A percentile compares a stretch with the other conserved stretches of the same genome.
Evolutionary conservation across 148 eudicot genomes (phyloP).

Genomic region (Salicornia ramosissima): DNA sequence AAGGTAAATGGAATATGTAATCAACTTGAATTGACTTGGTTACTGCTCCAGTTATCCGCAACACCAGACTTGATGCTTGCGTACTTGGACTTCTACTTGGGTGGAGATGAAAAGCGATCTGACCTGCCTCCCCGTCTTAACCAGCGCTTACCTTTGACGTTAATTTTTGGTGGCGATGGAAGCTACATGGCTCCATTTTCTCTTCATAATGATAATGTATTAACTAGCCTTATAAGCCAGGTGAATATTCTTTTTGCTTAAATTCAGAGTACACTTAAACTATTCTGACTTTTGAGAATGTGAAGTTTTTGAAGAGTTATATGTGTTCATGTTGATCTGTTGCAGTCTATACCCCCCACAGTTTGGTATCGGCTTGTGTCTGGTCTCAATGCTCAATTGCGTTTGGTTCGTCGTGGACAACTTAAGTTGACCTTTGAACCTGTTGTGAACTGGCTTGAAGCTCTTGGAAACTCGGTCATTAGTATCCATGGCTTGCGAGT

Average conservation of each 20-base stretch:
- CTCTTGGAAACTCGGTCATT: constrained; percentile 65
- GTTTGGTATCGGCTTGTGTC: constrained; percentile 88
- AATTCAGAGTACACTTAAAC: not conserved
- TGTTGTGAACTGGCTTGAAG: constrained; percentile 76
- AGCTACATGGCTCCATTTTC: constrained; percentile 91
- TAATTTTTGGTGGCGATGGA: constrained; percentile 93
- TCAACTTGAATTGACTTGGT: constrained; percentile 10
- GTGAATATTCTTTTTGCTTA: constrained; percentile 29
- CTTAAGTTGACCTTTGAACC: constrained; percentile 50
- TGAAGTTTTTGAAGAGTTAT: not conserved
- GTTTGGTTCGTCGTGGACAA: constrained; percentile 69
- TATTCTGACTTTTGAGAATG: not conserved
- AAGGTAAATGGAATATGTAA: not conserved
- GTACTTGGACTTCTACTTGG: constrained; percentile 89
- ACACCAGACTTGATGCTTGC: constrained; percentile 92
- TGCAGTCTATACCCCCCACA: constrained; percentile 87
- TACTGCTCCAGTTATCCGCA: constrained; percentile 60
- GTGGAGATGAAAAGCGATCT: constrained; percentile 94
- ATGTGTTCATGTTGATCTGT: constrained; percentile 1
- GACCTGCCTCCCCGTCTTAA: constrained; percentile 87
- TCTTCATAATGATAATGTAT: constrained; percentile 76
- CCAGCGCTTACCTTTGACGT: constrained; percentile 73
- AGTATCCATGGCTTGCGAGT: constrained; percentile 54
- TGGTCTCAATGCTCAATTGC: constrained; percentile 92
- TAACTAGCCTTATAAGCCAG: constrained; percentile 91